phyloP scores from a whole-genome alignment of 2,329 filamentous ascomycete genomes.

The Pestalotiopsis sp. region DNA sequence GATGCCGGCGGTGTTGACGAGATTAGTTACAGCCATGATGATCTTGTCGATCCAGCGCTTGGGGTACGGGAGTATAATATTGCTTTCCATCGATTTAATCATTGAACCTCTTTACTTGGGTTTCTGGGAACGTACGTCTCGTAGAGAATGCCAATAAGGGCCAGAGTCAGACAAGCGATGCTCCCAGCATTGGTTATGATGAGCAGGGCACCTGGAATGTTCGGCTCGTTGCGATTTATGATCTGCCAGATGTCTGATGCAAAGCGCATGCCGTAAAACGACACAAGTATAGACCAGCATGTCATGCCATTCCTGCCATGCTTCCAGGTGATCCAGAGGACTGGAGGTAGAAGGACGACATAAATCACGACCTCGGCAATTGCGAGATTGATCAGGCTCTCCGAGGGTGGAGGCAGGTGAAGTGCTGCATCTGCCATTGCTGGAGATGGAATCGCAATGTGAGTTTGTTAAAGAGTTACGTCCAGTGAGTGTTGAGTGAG shows the following conservation, averaged over 20 bases:
- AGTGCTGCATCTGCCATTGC: neutral
- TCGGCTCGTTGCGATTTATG: neutral
- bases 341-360: neutral
- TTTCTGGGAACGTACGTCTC: neutral
- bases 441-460: neutral
- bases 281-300: neutral
- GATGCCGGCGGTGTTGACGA: conserved; percentile 3
- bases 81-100: neutral
- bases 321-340: conserved; percentile 5
- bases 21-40: conserved; percentile 1
- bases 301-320: conserved; percentile 7
- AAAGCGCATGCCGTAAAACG: conserved; percentile 1
- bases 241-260: conserved; percentile 8
- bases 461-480: neutral
- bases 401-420: conserved; percentile 1
- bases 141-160: neutral
- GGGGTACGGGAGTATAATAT: neutral
- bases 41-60: conserved; percentile 9
- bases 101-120: too few relatives aligned
- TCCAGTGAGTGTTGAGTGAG: neutral
- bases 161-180: conserved; percentile 4
- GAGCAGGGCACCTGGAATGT: neutral
- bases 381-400: conserved; percentile 5
- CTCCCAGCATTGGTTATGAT: conserved; percentile 9
- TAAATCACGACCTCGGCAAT: conserved; percentile 6